Evolutionary conservation across 306 rosid genomes (phyloP), one percentile per base, ranked within the genome.

Genomic region (Fagus crenata): DNA sequence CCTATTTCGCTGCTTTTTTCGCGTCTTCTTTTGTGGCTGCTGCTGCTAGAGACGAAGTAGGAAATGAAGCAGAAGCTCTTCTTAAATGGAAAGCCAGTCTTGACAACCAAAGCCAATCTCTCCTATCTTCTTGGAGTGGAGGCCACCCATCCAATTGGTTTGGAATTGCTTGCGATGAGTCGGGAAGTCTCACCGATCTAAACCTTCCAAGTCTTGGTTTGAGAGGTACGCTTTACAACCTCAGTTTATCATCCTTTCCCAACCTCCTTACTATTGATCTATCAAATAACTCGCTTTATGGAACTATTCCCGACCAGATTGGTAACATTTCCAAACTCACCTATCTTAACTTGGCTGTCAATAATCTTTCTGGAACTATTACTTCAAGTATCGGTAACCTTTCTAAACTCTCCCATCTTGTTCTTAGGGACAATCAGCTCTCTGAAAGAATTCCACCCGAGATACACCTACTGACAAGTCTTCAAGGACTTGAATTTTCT

Each of bases 181-280:
- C 12, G 18, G 54, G 71, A 43, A 67, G 65, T 67, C 31, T 80
- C 51, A 74, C 41, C 4, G 55, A 49, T 6, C 46, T 75, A 7
- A 81, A 81, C 22, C 56, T 75, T 72, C 49, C 68, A 1, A 41
- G n/a, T 64, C 51, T 31, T 22, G 84, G 80, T 75, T 75, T 80
- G 32, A 69, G 28, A 74, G 84, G 80, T 68, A 80, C 67, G 7
- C 80, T 75, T 49, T 11, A 37, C 13, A 15, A 9, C 18, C 37
- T 80, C 51, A 40, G 56, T n/a, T 74, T 81, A 67, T 51, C 77
- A 11, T 55, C 80, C 22, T 70, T 75, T 15, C 73, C 77, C 17
- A n/a, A 53, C 42, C 81, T 81, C 49, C 35, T 53, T 14, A 46
- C 7, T 56, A 56, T 80, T 1, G 53, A 74, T 5, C 61, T 74